Evolutionary conservation across 2,329 filamentous ascomycete species (phyloP).

Genomic region (Fusarium subtropicale): DNA sequence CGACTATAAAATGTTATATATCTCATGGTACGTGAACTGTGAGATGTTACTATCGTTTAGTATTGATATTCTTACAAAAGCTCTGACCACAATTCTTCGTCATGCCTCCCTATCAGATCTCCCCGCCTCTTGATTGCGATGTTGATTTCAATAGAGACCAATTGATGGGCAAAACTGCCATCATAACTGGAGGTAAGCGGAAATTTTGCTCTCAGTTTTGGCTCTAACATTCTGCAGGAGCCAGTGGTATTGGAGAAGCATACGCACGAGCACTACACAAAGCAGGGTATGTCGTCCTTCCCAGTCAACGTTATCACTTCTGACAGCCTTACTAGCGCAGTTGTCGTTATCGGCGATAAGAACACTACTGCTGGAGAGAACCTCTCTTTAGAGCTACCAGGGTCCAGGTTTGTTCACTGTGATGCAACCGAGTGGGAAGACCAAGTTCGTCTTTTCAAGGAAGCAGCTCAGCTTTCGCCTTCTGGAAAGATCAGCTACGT

Average conservation of each 20-base stretch:
- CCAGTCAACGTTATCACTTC: accelerated
- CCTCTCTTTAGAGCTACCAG: background rate
- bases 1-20: accelerated
- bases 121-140: accelerated
- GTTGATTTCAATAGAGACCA: background rate
- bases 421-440: slow-evolving; percentile 1
- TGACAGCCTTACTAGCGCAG: background rate
- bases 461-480: background rate
- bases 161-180: background rate
- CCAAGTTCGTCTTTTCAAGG: background rate
- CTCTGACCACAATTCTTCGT: accelerated
- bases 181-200: background rate
- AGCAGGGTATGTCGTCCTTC: background rate
- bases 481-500: background rate
- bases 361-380: accelerated
- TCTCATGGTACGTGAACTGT: too few relatives aligned
- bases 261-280: background rate
- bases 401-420: background rate
- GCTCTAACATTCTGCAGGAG: background rate
- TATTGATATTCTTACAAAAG: too few relatives aligned
- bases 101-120: background rate
- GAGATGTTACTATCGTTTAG: too few relatives aligned
- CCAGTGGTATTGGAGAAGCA: slow-evolving; percentile 6
- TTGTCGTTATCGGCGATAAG: background rate
- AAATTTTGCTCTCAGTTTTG: accelerated